Conservation (phyloP, 2,329 filamentous ascomycete genomes). For the Epichloe typhina region DNA sequence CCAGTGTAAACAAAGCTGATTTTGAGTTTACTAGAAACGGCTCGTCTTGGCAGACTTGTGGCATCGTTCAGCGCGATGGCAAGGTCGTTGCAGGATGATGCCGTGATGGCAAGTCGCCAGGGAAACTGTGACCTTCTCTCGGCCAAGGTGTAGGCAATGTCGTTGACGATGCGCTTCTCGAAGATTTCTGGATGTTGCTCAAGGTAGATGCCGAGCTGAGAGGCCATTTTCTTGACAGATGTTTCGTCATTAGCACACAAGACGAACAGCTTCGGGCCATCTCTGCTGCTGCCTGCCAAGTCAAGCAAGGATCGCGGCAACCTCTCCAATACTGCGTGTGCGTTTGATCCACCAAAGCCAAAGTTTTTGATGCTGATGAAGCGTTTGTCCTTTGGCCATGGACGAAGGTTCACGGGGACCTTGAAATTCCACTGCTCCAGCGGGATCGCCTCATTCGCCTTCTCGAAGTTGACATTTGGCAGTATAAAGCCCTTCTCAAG, state of each 20-base stretch:
- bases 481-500: constrained; percentile 36
- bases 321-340: constrained; percentile 26
- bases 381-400: constrained; percentile 34
- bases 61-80: constrained; percentile 28
- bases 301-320: not conserved
- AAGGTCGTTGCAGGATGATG: constrained; percentile 29
- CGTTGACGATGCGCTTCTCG: constrained; percentile 28
- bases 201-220: constrained; percentile 24
- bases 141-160: constrained; percentile 35
- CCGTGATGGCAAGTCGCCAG: constrained; percentile 30
- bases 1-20: constrained; percentile 26
- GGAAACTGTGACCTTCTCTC: constrained; percentile 30
- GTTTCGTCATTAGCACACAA: constrained; percentile 25
- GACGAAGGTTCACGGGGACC: constrained; percentile 30
- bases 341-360: constrained; percentile 33
- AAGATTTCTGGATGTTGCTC: constrained; percentile 29
- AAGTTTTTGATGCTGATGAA: constrained; percentile 37
- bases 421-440: constrained; percentile 36
- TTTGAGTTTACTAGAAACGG: constrained; percentile 9
- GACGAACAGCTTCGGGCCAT: constrained; percentile 25
- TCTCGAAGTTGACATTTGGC: constrained; percentile 37
- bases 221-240: constrained; percentile 16
- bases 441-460: constrained; percentile 34
- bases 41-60: not conserved
- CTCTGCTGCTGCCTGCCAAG: not conserved